Percentiles rank a stretch among this genome's conserved stretches.
Conservation (phyloP, 192 early-diverging fungal genomes). For the Gorgonomyces haynaldii region DNA sequence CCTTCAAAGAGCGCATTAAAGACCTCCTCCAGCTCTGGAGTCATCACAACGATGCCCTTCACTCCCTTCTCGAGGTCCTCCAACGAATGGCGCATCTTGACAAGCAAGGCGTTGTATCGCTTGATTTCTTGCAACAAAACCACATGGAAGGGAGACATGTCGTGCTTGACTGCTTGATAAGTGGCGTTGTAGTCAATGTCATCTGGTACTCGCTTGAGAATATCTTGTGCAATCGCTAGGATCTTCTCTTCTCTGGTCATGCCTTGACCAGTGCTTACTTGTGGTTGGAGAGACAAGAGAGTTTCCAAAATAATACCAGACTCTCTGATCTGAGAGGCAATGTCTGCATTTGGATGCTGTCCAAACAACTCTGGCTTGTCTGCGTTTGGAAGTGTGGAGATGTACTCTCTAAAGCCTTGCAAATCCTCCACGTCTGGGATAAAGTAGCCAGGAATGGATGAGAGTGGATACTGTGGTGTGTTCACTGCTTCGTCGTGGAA, state of each 20-base stretch:
- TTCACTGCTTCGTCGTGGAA: conserved; percentile 47
- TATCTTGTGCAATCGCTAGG: conserved; percentile 29
- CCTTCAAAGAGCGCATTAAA: conserved; percentile 40
- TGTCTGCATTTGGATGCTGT: conserved; percentile 55
- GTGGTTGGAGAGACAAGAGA: conserved; percentile 42
- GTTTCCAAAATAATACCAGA: conserved; percentile 34
- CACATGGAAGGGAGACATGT: conserved; percentile 42
- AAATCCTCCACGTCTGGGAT: conserved; percentile 40
- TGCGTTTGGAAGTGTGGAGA: conserved; percentile 32
- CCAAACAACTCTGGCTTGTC: conserved; percentile 58
- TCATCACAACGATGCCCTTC: conserved; percentile 55
- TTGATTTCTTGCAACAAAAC: conserved; percentile 47
- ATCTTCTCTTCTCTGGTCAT: conserved; percentile 45
- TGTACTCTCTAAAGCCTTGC: conserved; percentile 33
- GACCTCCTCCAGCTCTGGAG: conserved; percentile 45
- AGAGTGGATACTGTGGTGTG: conserved; percentile 35
- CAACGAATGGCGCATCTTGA: conserved; percentile 32
- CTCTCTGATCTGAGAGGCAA: conserved; percentile 47
- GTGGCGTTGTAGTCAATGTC: conserved; percentile 42
- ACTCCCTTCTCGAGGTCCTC: conserved; percentile 44
- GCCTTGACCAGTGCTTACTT: conserved; percentile 26
- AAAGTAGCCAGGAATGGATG: conserved; percentile 31
- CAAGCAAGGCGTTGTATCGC: conserved; percentile 40
- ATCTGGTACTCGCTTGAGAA: conserved; percentile 36
- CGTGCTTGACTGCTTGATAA: conserved; percentile 32